Evolutionary conservation across 805 yeast genomes (phyloP), one percentile per base, ranked within the genome.

Genomic region (Kazachstania kunashirensis): DNA sequence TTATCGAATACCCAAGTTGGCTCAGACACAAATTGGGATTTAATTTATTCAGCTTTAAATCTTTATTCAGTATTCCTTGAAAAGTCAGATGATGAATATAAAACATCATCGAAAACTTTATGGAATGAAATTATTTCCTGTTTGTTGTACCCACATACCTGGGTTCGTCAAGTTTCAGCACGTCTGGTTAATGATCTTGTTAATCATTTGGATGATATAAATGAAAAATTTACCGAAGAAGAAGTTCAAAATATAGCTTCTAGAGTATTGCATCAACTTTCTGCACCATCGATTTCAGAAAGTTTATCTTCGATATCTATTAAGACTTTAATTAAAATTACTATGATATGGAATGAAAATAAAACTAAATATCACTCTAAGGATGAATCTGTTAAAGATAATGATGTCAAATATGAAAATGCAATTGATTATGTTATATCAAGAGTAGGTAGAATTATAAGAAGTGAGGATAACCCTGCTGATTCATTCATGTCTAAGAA

Each of bases 91-190:
- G 38, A 43, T 0, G 45, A 50, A 5, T 64, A 64, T 32, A 37
- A 42, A 3, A 26, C 34, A 2, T 49, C 46, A 2, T 66, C 63
- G 47, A 65, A 59, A 31, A 14, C 18, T 0, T 48, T 71, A 7
- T 82, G 89, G 86, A 46, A 55, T 3, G 53, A 59, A 13, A 58
- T 81, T 3, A 64, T 73, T 17, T 70, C 68, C 3, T 59, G 76
- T 20, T 65, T 86, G 37, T 63, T 88, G 35, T 88, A 74, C 54
- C 96, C 96, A 2, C 96, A 88, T 58, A 69, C 92, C 1, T 88
- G 97, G 97, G 81, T 88, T 6, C 73, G 96, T 48, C 65, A 81
- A 40, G 61, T 71, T 5, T 65, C 94, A 1, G 62, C 79, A 6
- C 66, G 88, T 36, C 62, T 84, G 24, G 55, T 77, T 27, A 77